These are phyloP conservation scores for Penicillium sp. DNA, from an alignment of 2,329 filamentous ascomycete species.

Conservation along the genomic window DNA sequence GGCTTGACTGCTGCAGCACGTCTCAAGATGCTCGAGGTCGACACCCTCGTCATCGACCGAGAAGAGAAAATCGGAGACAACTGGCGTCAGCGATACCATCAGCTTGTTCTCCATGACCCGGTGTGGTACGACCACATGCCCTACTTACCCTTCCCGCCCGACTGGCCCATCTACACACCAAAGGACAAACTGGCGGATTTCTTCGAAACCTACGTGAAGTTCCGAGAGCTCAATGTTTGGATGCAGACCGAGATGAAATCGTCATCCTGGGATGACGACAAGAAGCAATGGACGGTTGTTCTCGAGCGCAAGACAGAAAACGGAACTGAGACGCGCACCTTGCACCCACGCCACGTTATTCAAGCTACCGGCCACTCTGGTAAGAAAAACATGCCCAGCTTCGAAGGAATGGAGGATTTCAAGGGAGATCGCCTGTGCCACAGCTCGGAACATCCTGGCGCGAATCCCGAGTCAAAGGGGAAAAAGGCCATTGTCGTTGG, in stretches of 20 bases:
- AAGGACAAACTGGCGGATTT: conserved; percentile 64
- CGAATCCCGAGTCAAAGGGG: conserved; percentile 39
- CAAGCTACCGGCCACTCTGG: conserved; percentile 62
- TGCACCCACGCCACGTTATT: conserved; percentile 56
- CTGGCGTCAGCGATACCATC: conserved; percentile 55
- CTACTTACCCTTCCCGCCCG: conserved; percentile 55
- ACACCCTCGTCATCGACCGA: conserved; percentile 51
- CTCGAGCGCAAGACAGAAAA: conserved; percentile 39
- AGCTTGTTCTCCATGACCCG: conserved; percentile 60
- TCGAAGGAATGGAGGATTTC: conserved; percentile 47
- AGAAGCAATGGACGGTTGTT: conserved; percentile 48
- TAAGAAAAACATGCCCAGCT: conserved; percentile 48
- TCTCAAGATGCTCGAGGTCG: conserved; percentile 51
- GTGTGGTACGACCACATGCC: conserved; percentile 52
- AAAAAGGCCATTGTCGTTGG: conserved; percentile 60
- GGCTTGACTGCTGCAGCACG: conserved; percentile 52
- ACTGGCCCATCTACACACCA: conserved; percentile 62
- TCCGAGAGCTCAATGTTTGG: conserved; percentile 64
- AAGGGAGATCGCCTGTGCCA: conserved; percentile 53
- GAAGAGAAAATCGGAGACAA: conserved; percentile 54
- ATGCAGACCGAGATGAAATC: conserved; percentile 44
- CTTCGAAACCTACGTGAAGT: conserved; percentile 56
- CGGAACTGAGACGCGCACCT: conserved; percentile 43
- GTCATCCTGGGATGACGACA: conserved; percentile 45
- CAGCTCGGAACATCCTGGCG: conserved; percentile 52